Evolutionary conservation across 1,284 basidiomycete species (phyloP).

Genomic region (Ustilago tritici): DNA sequence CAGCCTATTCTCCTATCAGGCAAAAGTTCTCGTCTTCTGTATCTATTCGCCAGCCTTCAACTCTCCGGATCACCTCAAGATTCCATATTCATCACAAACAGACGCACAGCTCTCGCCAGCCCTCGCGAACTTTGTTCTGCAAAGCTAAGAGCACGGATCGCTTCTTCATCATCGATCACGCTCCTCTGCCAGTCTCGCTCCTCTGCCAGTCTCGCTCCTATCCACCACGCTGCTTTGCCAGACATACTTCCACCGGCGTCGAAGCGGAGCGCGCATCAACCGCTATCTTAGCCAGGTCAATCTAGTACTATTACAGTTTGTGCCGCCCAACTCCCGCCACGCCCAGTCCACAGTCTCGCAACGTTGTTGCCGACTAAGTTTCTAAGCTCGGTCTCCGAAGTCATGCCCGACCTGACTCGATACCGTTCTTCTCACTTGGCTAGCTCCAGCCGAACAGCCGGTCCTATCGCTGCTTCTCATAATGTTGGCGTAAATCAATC

Average conservation of each 20-base stretch:
- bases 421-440: slow-evolving; percentile 6
- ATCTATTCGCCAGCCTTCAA: background rate
- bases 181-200: background rate
- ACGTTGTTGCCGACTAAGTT: background rate
- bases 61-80: background rate
- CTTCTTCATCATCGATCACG: background rate
- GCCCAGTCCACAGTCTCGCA: background rate
- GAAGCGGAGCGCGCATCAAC: background rate
- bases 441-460: background rate
- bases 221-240: background rate
- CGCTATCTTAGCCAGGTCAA: background rate
- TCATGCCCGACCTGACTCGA: slow-evolving; percentile 17
- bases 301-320: background rate
- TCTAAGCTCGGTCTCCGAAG: slow-evolving; percentile 4
- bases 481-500: background rate
- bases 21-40: too few relatives aligned
- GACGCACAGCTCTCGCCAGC: background rate
- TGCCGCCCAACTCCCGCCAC: background rate
- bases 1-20: background rate
- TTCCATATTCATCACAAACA: background rate
- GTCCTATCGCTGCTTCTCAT: background rate
- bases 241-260: background rate
- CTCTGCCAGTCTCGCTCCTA: background rate
- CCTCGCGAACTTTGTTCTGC: background rate
- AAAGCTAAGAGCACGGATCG: slow-evolving; percentile 1